These are phyloP conservation scores for Conticribra weissflogii DNA, from an alignment of 108 stramenopile species.

Conservation along the genomic window DNA sequence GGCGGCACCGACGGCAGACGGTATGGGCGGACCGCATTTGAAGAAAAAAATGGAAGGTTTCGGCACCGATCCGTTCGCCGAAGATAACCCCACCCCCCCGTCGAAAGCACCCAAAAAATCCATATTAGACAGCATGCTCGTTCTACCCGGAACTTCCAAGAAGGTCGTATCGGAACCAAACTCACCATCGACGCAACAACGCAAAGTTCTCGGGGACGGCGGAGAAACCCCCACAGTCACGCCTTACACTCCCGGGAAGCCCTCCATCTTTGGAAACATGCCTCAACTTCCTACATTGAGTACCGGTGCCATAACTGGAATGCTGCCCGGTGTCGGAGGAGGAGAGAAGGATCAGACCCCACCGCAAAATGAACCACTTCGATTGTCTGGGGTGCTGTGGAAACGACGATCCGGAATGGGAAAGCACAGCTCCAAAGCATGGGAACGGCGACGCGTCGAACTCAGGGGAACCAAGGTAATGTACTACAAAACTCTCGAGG, in stretches of 20 bases:
- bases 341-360: neutral
- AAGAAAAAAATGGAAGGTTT: constrained; percentile 48
- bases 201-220: neutral
- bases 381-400: constrained; percentile 42
- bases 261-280: neutral
- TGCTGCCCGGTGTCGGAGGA: neutral
- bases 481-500: constrained; percentile 38
- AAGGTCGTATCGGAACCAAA: neutral
- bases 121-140: neutral
- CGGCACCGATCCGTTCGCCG: constrained; percentile 24
- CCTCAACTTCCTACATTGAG: constrained; percentile 5
- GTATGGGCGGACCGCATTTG: neutral
- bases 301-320: neutral
- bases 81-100: neutral
- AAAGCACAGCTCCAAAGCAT: constrained; percentile 38
- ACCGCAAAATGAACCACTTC: constrained; percentile 6
- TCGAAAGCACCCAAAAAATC: neutral
- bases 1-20: neutral
- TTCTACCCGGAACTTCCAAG: neutral
- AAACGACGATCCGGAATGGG: constrained; percentile 47
- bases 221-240: neutral
- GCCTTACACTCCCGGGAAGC: neutral
- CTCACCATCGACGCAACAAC: neutral
- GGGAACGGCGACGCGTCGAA: constrained; percentile 42
- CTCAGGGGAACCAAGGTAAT: constrained; percentile 39